These are phyloP conservation scores for Centella asiatica DNA, from an alignment of 129 eudicot genomes.

Conservation along the genomic window DNA sequence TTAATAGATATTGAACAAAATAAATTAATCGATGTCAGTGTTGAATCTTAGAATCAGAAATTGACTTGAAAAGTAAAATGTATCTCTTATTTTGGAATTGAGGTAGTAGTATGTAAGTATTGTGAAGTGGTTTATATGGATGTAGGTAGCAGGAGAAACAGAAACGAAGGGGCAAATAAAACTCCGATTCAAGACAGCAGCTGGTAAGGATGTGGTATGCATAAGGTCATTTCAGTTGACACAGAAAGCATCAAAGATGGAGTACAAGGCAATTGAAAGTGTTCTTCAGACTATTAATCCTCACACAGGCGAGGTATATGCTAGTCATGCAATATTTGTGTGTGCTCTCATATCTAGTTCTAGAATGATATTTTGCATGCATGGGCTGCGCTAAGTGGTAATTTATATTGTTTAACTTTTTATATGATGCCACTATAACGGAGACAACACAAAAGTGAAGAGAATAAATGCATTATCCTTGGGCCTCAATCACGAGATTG, in stretches of 20 bases:
- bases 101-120: no score
- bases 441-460: no score
- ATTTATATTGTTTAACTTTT: neutral
- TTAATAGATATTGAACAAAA: no score
- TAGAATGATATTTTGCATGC: neutral
- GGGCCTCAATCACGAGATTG: no score
- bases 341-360: neutral
- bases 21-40: no score
- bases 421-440: no score
- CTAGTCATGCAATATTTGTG: neutral
- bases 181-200: slow-evolving; percentile 87
- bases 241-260: slow-evolving; percentile 85
- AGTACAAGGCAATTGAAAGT: slow-evolving; percentile 92
- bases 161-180: slow-evolving; percentile 95
- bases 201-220: slow-evolving; percentile 94
- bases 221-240: slow-evolving; percentile 94
- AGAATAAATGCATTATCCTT: no score
- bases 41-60: no score
- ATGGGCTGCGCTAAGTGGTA: neutral
- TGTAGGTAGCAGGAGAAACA: slow-evolving; percentile 95
- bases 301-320: slow-evolving; percentile 84
- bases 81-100: no score
- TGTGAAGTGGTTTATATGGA: slow-evolving; percentile 10
- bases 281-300: slow-evolving; percentile 93
- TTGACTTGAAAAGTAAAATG: no score